Conservation (phyloP, 2,329 filamentous ascomycete genomes). For the Fusarium oligoseptatum region DNA sequence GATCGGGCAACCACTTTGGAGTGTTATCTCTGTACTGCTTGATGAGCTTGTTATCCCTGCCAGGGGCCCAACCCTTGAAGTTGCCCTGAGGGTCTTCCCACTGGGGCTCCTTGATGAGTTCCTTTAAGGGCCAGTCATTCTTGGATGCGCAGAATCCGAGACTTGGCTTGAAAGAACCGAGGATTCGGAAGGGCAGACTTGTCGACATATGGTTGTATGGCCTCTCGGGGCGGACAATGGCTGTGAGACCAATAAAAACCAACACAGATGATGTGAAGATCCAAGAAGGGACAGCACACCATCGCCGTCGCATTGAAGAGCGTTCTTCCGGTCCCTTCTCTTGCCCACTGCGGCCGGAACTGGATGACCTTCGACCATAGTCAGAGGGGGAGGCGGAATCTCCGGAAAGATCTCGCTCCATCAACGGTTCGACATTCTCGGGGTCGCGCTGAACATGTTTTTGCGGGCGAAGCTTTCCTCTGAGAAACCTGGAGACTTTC, state of each 20-base stretch:
- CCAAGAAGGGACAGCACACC: slow-evolving; percentile 30
- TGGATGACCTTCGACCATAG: slow-evolving; percentile 16
- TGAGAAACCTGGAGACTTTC: slow-evolving; percentile 28
- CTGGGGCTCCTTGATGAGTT: slow-evolving; percentile 39
- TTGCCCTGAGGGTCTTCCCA: slow-evolving; percentile 45
- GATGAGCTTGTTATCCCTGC: slow-evolving; percentile 40
- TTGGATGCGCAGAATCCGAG: slow-evolving; percentile 38
- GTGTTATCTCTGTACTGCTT: slow-evolving; percentile 41
- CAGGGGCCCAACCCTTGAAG: slow-evolving; percentile 53
- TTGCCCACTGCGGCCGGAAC: neutral
- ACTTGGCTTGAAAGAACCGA: slow-evolving; percentile 40
- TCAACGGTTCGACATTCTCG: slow-evolving; percentile 35
- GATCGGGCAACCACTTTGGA: slow-evolving; percentile 47
- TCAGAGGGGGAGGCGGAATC: slow-evolving; percentile 3
- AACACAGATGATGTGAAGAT: slow-evolving; percentile 19
- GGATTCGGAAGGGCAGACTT: slow-evolving; percentile 47
- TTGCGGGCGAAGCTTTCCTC: slow-evolving; percentile 31
- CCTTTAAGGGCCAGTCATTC: slow-evolving; percentile 47
- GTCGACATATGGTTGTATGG: slow-evolving; percentile 49
- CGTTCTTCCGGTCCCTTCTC: slow-evolving; percentile 24
- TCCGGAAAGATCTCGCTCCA: slow-evolving; percentile 11
- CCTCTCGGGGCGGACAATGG: slow-evolving; percentile 41
- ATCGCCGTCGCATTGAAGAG: slow-evolving; percentile 9
- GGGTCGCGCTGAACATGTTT: slow-evolving; percentile 28
- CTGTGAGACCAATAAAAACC: slow-evolving; percentile 38